Conservation (phyloP, 2,329 filamentous ascomycete genomes). For the Alternaria arbusti region DNA sequence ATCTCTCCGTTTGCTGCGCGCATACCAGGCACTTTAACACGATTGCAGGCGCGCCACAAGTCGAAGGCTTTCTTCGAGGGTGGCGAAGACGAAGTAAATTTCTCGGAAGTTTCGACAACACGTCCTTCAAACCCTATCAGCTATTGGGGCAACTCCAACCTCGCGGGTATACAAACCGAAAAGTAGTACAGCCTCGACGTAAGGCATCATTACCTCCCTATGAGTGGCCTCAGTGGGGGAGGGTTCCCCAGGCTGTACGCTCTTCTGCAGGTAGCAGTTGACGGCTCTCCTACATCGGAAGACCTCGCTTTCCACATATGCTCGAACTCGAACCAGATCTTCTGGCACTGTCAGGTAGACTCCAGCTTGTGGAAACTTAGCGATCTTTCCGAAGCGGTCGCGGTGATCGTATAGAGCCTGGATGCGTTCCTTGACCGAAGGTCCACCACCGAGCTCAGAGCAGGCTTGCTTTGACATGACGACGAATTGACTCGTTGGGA, state of each 20-base stretch:
- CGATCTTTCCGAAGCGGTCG: background rate
- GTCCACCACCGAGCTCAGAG: background rate
- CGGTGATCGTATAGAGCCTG: background rate
- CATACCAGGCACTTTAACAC: background rate
- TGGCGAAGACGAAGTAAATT: background rate
- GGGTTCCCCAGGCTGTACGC: background rate
- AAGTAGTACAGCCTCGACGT: background rate
- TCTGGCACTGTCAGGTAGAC: background rate
- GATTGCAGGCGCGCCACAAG: background rate
- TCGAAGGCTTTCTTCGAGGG: background rate
- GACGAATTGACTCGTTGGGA: background rate
- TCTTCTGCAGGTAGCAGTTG: background rate
- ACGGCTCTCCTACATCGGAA: background rate
- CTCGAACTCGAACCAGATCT: background rate
- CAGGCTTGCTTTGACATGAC: background rate
- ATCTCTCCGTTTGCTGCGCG: slow-evolving; percentile 9
- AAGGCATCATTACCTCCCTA: background rate
- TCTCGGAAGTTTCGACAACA: background rate
- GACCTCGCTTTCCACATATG: slow-evolving; percentile 1
- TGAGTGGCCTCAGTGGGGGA: background rate
- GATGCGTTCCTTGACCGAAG: background rate
- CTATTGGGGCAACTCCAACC: background rate
- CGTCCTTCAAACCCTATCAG: background rate
- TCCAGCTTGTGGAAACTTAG: background rate
- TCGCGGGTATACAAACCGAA: background rate